Evolutionary conservation across 192 early-diverging fungal species (phyloP).

Genomic region (Helicostylum pulchrum): DNA sequence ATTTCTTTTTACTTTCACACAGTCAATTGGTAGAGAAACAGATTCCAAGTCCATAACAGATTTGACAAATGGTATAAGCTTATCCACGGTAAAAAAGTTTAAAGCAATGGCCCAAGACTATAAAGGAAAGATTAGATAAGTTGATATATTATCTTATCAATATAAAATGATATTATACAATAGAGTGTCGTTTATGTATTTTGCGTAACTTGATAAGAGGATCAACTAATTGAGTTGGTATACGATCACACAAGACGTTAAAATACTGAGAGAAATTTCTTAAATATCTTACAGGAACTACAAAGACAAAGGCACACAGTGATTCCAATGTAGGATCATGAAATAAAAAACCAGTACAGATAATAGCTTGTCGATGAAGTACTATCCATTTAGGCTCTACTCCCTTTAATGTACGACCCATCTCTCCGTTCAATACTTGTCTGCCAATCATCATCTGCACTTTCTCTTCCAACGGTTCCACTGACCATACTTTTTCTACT

Average conservation of each 20-base stretch:
- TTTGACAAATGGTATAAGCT: slow-evolving; percentile 47
- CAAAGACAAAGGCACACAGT: slow-evolving; percentile 44
- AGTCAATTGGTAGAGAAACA: slow-evolving; percentile 47
- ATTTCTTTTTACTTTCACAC: slow-evolving; percentile 38
- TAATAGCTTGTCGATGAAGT: slow-evolving; percentile 32
- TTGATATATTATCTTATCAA: slow-evolving; percentile 8
- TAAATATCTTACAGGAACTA: slow-evolving; percentile 47
- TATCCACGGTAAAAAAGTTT: slow-evolving; percentile 43
- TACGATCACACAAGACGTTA: slow-evolving; percentile 42
- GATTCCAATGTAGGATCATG: slow-evolving; percentile 38
- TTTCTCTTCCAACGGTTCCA: slow-evolving; percentile 11
- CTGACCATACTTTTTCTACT: slow-evolving; percentile 44
- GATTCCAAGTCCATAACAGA: slow-evolving; percentile 53
- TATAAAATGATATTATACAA: slow-evolving; percentile 15
- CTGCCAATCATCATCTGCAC: slow-evolving; percentile 35
- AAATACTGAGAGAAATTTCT: slow-evolving; percentile 49
- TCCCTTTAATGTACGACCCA: slow-evolving; percentile 34
- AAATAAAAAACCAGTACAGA: slow-evolving; percentile 33
- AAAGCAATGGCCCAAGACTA: slow-evolving; percentile 35
- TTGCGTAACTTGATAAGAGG: slow-evolving; percentile 31
- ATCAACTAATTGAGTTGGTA: slow-evolving; percentile 43
- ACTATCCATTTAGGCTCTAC: slow-evolving; percentile 51
- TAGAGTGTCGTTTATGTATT: slow-evolving; percentile 28
- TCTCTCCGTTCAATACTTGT: slow-evolving; percentile 52
- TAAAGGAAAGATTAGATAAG: not conserved